Evolutionary conservation across 768 basidiomycete genomes (phyloP), one percentile per base, ranked within the genome.

Genomic region (Podaxis sp.): DNA sequence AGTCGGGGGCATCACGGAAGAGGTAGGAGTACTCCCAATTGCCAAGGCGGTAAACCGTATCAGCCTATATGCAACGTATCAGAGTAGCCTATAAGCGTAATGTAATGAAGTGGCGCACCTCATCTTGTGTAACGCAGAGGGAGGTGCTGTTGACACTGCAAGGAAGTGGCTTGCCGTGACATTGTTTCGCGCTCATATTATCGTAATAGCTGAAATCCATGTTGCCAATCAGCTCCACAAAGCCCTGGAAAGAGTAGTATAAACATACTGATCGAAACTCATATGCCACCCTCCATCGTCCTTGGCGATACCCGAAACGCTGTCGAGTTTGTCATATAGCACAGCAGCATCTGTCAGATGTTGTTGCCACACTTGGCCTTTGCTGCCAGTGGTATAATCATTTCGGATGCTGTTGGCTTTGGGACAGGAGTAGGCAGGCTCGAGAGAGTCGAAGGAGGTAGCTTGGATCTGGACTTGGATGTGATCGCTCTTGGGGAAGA

Each of bases 11-110:
- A 55, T 82, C 80, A 1, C 82, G 76, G 69, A 69, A 83, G 28
- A 78, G 73, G 77, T 77, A 87, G 62, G 76, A 82, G 63, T 87
- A 86, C 69, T 87, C 85, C 83, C 84, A 87, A 63, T 84, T 83
- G 0, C 84, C 85, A 4, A 85, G 75, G 19, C 82, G 77, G 66
- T 80, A 87, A 2, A 86, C 84, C 0, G 76, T 78, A 61, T 82
- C 67, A 11, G 85, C 84, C 79, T 80, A 38, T 9, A 28, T 26
- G 12, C 19, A 17, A 33, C 22, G 6, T 61, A 39, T 40, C 48
- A 49, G 11, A 49, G 30, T 6, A 48, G 59, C 5, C 15, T 58
- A 36, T 33, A 24, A 28, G n/a, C n/a, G 24, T 42, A 24, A 38
- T 22, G n/a, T 12, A 6, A 42, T n/a, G n/a, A 7, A 2, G 40